Base-by-base conservation (phyloP, 495 filamentous ascomycete genomes). In the Podospora pseudocomata region DNA sequence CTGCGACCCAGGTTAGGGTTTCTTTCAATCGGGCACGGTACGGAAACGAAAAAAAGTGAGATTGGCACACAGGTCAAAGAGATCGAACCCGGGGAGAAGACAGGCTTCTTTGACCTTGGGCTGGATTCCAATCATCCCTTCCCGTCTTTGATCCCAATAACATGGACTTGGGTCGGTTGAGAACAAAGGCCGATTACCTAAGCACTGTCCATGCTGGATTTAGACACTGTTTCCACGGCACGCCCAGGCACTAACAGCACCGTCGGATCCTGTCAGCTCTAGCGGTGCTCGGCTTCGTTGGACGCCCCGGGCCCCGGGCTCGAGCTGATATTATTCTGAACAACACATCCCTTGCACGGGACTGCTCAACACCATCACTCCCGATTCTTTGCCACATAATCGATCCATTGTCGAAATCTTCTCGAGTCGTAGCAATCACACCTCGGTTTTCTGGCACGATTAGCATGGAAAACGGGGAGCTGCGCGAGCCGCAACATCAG, bases 401-500 rank as follows among this genome's bases (percentile, higher is more conserved):
- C 39, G 9, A 49, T 9, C 13, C 39, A 49, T 16, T 16, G 39
- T 49, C 39, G 15, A 49, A 49, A 3, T 16, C 39, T 11, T 49
- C 39, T 49, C 15, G 39, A 49, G 15, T 11, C 39, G 39, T 11
- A 23, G 56, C 63, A 66, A 60, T 58, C 23, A 62, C 34, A 64
- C 19, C 23, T 55, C 65, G 15, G 11, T 53, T 63, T 55, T n/a
- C 61, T 32, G 59, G 23, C 18, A 27, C 56, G 27, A 61, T 61
- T 61, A 61, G 59, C 18, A 71, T 71, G 70, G 70, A 67, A 68
- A 55, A 60, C 53, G 64, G 66, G 57, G 53, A 64, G 60, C 30
- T 39, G 56, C 57, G 30, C 64, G 69, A 44, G 69, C 65, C 64
- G 73, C 68, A 70, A 70, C 62, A 70, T 15, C 71, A 66, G 69